A percentile compares a stretch with the other conserved stretches of the same genome.
Conservation (phyloP, 2,329 filamentous ascomycete species). For the Penicillium aurantiogriseum region DNA sequence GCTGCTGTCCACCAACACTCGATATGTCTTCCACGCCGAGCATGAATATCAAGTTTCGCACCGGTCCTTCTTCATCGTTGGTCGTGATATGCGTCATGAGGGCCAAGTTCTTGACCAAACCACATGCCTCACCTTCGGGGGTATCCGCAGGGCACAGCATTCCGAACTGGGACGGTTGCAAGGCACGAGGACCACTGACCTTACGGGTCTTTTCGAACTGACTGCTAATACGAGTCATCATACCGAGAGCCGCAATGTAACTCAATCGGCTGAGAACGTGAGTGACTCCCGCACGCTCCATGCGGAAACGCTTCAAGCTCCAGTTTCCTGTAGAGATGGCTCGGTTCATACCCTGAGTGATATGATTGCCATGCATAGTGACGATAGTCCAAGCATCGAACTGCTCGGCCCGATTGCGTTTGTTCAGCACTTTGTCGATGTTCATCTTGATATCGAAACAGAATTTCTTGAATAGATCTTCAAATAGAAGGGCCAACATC, state of each 20-base stretch:
- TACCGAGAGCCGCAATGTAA: slow-evolving; percentile 93
- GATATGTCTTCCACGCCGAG: slow-evolving; percentile 82
- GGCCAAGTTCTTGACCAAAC: slow-evolving; percentile 95
- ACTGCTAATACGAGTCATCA: slow-evolving; percentile 99
- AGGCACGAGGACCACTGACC: slow-evolving; percentile 88
- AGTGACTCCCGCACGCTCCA: slow-evolving; percentile 95
- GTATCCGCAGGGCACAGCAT: slow-evolving; percentile 98
- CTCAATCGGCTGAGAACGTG: slow-evolving; percentile 93
- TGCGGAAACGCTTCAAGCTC: slow-evolving; percentile 96
- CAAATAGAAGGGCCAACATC: slow-evolving; percentile 87
- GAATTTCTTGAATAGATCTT: slow-evolving; percentile 97
- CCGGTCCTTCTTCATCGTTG: slow-evolving; percentile 87
- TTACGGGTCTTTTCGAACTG: slow-evolving; percentile 99
- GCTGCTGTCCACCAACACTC: slow-evolving; percentile 76
- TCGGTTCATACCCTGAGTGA: slow-evolving; percentile 89
- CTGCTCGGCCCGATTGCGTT: slow-evolving; percentile 81
- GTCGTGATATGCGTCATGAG: slow-evolving; percentile 99
- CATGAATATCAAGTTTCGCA: slow-evolving; percentile 80
- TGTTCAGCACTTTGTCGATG: slow-evolving; percentile 94
- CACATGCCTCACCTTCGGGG: slow-evolving; percentile 96
- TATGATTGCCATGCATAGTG: slow-evolving; percentile 77
- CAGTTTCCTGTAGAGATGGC: slow-evolving; percentile 98
- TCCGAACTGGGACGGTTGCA: slow-evolving; percentile 96
- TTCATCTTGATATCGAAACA: slow-evolving; percentile 83
- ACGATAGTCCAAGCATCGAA: slow-evolving; percentile 87